Evolutionary conservation across 2,329 filamentous ascomycete genomes (phyloP).

Genomic region (Fusarium sacchari): DNA sequence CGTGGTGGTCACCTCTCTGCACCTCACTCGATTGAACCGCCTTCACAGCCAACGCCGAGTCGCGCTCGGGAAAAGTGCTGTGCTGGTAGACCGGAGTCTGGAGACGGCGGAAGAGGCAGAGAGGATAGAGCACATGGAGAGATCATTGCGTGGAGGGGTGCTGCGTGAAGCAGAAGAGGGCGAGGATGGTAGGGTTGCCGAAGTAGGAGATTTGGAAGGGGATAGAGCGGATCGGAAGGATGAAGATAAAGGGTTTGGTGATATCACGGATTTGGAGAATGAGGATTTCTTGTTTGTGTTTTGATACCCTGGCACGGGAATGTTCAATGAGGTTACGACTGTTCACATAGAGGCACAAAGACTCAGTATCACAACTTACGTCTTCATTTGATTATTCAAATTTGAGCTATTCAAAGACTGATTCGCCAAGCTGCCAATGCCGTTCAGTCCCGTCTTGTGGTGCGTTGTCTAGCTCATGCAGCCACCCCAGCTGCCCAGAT

Average conservation of each 20-base stretch:
- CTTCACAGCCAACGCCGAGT: constrained; percentile 64
- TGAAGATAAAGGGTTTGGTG: constrained; percentile 49
- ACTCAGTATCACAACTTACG: not conserved
- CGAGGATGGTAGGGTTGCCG: constrained; percentile 12
- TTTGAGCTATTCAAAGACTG: not conserved
- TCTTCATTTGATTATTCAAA: not conserved
- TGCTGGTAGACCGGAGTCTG: constrained; percentile 69
- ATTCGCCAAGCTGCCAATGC: constrained; percentile 13
- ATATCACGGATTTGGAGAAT: constrained; percentile 69
- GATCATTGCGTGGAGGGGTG: constrained; percentile 23
- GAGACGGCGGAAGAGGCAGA: constrained; percentile 57
- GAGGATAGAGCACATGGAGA: constrained; percentile 47
- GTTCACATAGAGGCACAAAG: not conserved
- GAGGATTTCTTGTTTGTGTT: constrained; percentile 72
- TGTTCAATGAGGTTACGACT: not conserved
- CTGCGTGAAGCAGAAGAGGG: constrained; percentile 3
- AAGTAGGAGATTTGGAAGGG: constrained; percentile 18
- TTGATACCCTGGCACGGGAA: constrained; percentile 21
- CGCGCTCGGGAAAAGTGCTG: constrained; percentile 67
- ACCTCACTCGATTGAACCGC: constrained; percentile 64
- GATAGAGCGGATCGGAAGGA: constrained; percentile 11
- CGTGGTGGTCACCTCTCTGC: constrained; percentile 54
- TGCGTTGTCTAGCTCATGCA: constrained; percentile 10
- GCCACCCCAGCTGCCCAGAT: not conserved
- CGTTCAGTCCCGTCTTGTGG: not conserved